These are phyloP conservation scores for Hirsutella minnesotensis DNA, from an alignment of 2,329 filamentous ascomycete genomes.

Conservation along the genomic window DNA sequence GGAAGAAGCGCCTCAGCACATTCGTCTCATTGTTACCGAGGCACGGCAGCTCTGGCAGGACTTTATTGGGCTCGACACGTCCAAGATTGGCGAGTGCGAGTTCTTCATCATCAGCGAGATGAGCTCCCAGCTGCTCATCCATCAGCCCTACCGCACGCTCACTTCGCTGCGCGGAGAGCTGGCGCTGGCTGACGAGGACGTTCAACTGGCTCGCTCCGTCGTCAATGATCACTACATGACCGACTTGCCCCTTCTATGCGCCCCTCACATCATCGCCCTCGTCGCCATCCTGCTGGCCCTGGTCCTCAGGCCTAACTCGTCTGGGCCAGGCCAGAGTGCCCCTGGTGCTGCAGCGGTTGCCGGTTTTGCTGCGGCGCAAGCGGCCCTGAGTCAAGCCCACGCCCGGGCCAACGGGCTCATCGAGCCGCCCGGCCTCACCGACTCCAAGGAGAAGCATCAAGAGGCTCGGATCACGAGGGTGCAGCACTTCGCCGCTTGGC, in stretches of 20 bases:
- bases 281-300: conserved; percentile 75
- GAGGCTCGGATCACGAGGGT: conserved; percentile 53
- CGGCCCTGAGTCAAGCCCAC: conserved; percentile 36
- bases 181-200: conserved; percentile 64
- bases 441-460: conserved; percentile 34
- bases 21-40: conserved; percentile 78
- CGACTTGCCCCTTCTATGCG: conserved; percentile 73
- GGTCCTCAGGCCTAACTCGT: conserved; percentile 54
- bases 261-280: conserved; percentile 81
- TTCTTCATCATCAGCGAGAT: conserved; percentile 88
- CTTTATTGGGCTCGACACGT: conserved; percentile 62
- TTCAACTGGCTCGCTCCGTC: conserved; percentile 64
- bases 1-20: conserved; percentile 95
- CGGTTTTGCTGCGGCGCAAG: conserved; percentile 37
- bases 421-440: conserved; percentile 8
- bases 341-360: conserved; percentile 21
- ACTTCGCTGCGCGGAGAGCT: conserved; percentile 59
- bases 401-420: conserved; percentile 11
- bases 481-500: conserved; percentile 57
- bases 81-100: conserved; percentile 85
- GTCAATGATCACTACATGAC: conserved; percentile 92
- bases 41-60: conserved; percentile 78
- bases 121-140: conserved; percentile 77
- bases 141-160: conserved; percentile 81
- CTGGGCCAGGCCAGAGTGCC: conserved; percentile 15